Percentiles rank a stretch among this genome's conserved stretches.
Evolutionary conservation across 257 asterid genomes (phyloP).

Genomic region (Solanum ossicruentum): DNA sequence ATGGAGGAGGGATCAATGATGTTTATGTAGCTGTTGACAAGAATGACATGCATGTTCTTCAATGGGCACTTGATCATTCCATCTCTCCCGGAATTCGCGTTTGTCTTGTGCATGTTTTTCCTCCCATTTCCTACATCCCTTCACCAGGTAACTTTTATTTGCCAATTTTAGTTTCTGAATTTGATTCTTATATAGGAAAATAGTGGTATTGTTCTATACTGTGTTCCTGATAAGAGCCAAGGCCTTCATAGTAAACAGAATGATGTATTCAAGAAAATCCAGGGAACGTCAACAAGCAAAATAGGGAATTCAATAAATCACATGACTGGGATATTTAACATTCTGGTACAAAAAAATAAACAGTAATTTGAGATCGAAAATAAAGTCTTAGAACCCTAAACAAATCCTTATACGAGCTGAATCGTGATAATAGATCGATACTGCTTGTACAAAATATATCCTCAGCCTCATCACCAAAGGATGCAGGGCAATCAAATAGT

Average conservation of each 20-base stretch:
- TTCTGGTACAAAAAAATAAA: not conserved
- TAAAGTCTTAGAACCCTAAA: not conserved
- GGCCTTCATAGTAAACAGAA: not conserved
- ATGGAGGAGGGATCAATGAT: constrained; percentile 14
- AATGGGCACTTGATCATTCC: constrained; percentile 62
- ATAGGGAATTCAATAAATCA: not conserved
- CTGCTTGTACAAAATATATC: not conserved
- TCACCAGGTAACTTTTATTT: constrained; percentile 45
- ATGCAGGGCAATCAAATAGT: not conserved
- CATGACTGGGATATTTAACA: not conserved
- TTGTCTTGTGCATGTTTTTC: constrained; percentile 55
- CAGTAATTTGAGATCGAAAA: not conserved
- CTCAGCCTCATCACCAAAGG: not conserved
- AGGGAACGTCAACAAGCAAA: not conserved
- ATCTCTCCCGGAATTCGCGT: constrained; percentile 45
- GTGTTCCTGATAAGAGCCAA: not conserved
- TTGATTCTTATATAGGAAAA: not conserved
- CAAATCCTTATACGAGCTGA: not conserved
- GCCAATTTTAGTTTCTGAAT: not conserved
- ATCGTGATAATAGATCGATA: not conserved
- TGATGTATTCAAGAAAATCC: not conserved
- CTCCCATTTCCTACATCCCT: constrained; percentile 46
- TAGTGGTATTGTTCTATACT: not conserved
- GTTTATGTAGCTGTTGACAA: constrained; percentile 73
- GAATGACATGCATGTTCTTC: constrained; percentile 54